Base-by-base conservation (phyloP, 1,284 basidiomycete species). In the Ganoderma sp. region DNA sequence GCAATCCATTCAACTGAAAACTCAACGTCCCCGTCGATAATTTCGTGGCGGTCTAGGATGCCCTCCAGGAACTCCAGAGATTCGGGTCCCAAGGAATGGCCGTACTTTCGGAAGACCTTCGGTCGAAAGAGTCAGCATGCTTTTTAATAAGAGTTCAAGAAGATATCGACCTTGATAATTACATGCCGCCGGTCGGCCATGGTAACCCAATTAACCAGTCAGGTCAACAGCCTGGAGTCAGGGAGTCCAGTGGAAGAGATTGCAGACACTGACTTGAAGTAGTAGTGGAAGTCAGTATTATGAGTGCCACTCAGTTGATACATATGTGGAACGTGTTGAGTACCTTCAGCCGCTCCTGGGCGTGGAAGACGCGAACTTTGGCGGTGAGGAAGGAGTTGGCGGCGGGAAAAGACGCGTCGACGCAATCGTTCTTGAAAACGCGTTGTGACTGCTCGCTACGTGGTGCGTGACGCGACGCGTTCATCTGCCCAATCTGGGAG, bases 1-100 rank as follows among this genome's bases (percentile, higher is more conserved):
- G 95, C 94, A 68, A 97, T 86, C 65, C 89, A 88, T 73, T 97
- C 95, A 9, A 96, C 81, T 17, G 92, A 92, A n/a, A 84, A 84
- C 66, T 94, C 91, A 7, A 93, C 84, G 61, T 95, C 92, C 66
- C 90, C 88, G 75, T 91, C 87, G 2, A 81, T 75, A 64, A 94
- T 90, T 42, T 89, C 88, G 76, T 93, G 88, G 65, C 84, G 79
- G 65, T 88, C 85, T 17, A 94, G 80, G 43, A 95, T 86, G 14
- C 86, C 83, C 74, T 94, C 91, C 41, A 94, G 75, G 70, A 90
- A 87, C 56, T 87, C 84, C 28, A 93, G 79, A 7, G 88, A 87
- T 67, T 94, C 91, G 4, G 93, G 90, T 7, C 92, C 91, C 5
- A 95, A 83, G 14, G 93, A 92, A 74, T 94, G 91, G 73, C 92